Evolutionary conservation across 208 protist species (phyloP).

Genomic region (Trypanosoma rangeli): DNA sequence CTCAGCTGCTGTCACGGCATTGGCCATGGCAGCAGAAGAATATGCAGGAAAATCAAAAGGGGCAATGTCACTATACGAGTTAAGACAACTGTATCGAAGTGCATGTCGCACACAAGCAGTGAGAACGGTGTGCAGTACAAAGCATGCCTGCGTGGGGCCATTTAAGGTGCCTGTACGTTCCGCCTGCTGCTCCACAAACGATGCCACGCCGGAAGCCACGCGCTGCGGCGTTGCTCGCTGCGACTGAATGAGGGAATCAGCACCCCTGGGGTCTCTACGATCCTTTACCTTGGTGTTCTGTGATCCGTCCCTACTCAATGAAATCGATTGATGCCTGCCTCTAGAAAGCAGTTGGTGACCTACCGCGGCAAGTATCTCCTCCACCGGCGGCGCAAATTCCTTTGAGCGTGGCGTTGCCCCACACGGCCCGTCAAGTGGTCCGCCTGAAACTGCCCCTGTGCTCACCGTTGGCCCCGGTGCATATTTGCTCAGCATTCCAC

Average conservation of each 20-base stretch:
- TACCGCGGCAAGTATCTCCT: constrained; percentile 15
- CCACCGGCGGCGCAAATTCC: not conserved
- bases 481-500: constrained; percentile 15
- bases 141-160: constrained; percentile 11
- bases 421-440: not conserved
- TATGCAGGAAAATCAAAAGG: not conserved
- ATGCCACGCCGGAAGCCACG: constrained; percentile 11
- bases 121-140: constrained; percentile 24
- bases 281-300: not conserved
- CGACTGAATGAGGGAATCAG: not conserved
- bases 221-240: constrained; percentile 14
- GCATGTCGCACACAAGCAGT: constrained; percentile 28
- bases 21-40: not conserved
- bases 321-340: not conserved
- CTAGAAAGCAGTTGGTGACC: constrained; percentile 1
- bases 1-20: not conserved
- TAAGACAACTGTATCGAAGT: constrained; percentile 18
- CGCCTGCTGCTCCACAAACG: constrained; percentile 22
- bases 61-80: not conserved
- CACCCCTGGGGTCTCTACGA: not conserved
- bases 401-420: not conserved
- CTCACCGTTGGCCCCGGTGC: not conserved
- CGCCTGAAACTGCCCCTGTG: not conserved
- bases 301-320: not conserved
- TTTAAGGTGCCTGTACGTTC: constrained; percentile 5